A percentile compares a stretch with the other conserved stretches of the same genome.
These are phyloP conservation scores for Pestalotiopsis sp. DNA, from an alignment of 2,329 filamentous ascomycete genomes.

Conservation along the genomic window DNA sequence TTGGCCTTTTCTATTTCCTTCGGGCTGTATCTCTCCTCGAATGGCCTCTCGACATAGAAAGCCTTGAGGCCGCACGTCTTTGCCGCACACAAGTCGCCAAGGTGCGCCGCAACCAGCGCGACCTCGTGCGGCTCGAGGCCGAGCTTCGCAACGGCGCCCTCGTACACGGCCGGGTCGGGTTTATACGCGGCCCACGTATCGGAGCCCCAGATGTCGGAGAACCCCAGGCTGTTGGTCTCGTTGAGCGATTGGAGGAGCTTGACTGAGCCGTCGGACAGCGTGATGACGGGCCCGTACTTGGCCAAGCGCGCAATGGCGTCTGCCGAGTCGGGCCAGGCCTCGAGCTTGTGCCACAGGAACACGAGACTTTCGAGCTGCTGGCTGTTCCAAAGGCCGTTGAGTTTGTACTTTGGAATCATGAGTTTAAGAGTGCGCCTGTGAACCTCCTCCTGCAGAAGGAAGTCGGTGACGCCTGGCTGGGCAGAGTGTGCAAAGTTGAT, in stretches of 20 bases:
- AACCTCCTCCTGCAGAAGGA: conserved; percentile 61
- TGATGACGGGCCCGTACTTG: conserved; percentile 51
- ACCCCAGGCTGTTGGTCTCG: conserved; percentile 49
- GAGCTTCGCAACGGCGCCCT: conserved; percentile 54
- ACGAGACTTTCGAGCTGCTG: conserved; percentile 58
- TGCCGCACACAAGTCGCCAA: conserved; percentile 59
- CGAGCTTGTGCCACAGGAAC: conserved; percentile 60
- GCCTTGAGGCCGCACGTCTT: conserved; percentile 58
- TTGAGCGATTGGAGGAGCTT: conserved; percentile 56
- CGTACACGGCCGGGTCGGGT: conserved; percentile 58
- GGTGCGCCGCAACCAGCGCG: conserved; percentile 63
- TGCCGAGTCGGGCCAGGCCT: conserved; percentile 58
- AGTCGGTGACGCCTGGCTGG: conserved; percentile 36
- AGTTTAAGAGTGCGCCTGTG: conserved; percentile 53
- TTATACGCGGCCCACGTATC: conserved; percentile 66
- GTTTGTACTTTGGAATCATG: conserved; percentile 48
- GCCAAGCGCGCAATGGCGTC: conserved; percentile 49
- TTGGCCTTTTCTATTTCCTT: conserved; percentile 45
- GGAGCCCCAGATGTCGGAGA: conserved; percentile 55
- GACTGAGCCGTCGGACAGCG: conserved; percentile 63
- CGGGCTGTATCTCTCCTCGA: conserved; percentile 53
- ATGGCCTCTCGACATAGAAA: conserved; percentile 60
- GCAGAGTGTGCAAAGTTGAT: conserved; percentile 47
- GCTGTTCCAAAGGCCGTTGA: conserved; percentile 57
- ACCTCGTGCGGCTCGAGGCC: conserved; percentile 52